Base-by-base conservation (phyloP, 306 rosid genomes). In the Arachis hypogaea region DNA sequence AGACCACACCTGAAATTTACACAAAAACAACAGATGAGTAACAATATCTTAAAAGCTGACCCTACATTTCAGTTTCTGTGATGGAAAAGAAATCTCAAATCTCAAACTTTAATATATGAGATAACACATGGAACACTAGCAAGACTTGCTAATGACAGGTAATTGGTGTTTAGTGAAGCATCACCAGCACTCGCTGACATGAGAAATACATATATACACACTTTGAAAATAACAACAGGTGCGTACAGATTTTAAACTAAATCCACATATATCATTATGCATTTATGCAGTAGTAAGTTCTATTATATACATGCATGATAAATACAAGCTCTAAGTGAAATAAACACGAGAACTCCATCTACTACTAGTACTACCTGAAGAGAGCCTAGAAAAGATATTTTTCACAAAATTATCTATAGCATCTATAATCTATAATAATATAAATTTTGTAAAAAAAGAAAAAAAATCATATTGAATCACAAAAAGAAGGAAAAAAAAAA, bases 1-100 rank as follows among this genome's bases (percentile, higher is more conserved):
- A 22, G 28, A 73, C 66, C 69, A 72, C 73, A 46, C 76, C 79
- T 29, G 77, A 41, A 60, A 76, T 73, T 4, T 50, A 71, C 59
- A 82, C 54, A 74, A 51, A 59, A 59, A 71, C 70, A 75, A 67
- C 62, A 76, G 43, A 68, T 6, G 4, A 46, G 67, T 75, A 49
- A 36, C 42, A 28, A 50, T 5, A 52, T 8, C 76, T 52, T 54
- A 52, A n/a, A 62, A 51, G 59, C 22, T 56, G 46, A 71, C 43
- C 36, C 56, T 57, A 70, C 45, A 70, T 56, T 36, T 11, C 60
- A 42, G 52, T 62, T 52, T 52, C 65, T 47, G 45, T 11, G 45
- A 55, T 11, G 57, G 65, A 14, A 54, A 74, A 59, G 36, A 33
- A 33, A 33, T 2, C 38, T 33, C 38, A 33, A 33, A 29, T 63